Base-by-base conservation (phyloP, 1,139 yeast genomes). In the Geotrichum macrosporum region DNA sequence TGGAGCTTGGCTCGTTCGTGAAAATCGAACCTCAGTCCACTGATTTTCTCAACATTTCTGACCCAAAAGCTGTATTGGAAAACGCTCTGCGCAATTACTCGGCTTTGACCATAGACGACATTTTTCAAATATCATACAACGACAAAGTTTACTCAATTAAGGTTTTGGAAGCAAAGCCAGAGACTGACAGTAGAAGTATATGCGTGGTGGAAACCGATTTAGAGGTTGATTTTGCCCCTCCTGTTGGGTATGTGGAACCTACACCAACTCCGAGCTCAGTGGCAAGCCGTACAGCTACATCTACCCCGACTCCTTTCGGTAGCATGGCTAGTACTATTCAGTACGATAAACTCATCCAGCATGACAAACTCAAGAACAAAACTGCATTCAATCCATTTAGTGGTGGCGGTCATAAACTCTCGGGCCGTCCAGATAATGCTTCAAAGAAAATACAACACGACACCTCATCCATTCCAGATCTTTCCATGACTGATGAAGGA, bases 221-320 rank as follows among this genome's bases (percentile, higher is more conserved):
- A 55, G 95, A 86, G 53, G 95, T 96, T 0, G 99, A 94, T 62
- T 94, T 94, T 70, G 98, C 97, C 2, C 95, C 98, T 3, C 99
- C 98, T 0, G 96, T 92, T 4, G 99, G 99, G 0, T 94, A 94
- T 61, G 96, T 86, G 24, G 98, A 92, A 62, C 77, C 56, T 5
- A 35, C 53, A 24, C 51, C 31, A 21, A 52, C 35, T 31, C 56
- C 52, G 5, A 50, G 50, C 8, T 37, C 46, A 3, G 46, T 15
- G 35, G 19, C 47, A 27, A 24, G 44, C 26, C 37, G 43, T 15
- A 32, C 47, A 10, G 27, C 36, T 9, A 37, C 50, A 13, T 30
- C 41, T n/a, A 40, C 46, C 6, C 46, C 50, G 10, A 55, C 61
- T 2, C 64, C 82, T 1, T 57, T 64, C 5, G 94, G 88, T 0